Percentiles rank a stretch among this genome's conserved stretches.
phyloP scores from a whole-genome alignment of 352 stramenopile species.

The Globisporangium nagaii region DNA sequence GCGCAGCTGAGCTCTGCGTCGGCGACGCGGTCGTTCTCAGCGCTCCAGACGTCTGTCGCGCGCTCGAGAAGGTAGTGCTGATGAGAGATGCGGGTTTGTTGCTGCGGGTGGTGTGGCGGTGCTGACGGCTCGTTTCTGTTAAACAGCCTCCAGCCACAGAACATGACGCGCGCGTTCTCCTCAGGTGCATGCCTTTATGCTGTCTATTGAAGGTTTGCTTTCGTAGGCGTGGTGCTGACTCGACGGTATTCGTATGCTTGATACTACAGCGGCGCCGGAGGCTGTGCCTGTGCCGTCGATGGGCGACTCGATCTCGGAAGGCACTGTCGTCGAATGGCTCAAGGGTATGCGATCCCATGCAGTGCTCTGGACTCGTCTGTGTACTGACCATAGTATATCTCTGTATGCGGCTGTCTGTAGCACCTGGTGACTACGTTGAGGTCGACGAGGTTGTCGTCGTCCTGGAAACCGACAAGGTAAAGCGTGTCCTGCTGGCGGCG shows the following conservation, averaged over 20 bases:
- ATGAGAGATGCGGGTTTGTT: background rate
- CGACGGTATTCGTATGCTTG: background rate
- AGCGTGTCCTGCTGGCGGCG: background rate
- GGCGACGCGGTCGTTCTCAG: conserved; percentile 23
- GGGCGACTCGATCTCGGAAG: conserved; percentile 97
- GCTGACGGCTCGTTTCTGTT: background rate
- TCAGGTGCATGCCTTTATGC: conserved; percentile 20
- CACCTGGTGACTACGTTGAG: conserved; percentile 91
- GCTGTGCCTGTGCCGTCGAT: conserved; percentile 82
- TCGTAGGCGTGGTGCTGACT: background rate
- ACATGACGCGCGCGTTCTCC: conserved; percentile 35
- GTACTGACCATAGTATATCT: background rate
- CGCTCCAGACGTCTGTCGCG: conserved; percentile 15
- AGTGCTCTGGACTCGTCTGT: background rate
- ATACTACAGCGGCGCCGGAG: conserved; percentile 26
- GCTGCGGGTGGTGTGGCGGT: background rate
- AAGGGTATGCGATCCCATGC: conserved; percentile 48
- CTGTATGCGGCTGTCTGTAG: conserved; percentile 19
- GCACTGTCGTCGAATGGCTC: conserved; percentile 96
- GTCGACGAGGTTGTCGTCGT: conserved; percentile 96
- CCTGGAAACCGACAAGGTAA: conserved; percentile 98
- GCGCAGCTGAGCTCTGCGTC: conserved; percentile 8
- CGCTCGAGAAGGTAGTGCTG: conserved; percentile 9
- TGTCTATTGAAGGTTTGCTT: too few relatives aligned
- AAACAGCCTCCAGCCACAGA: conserved; percentile 22